Evolutionary conservation across 1,284 basidiomycete genomes (phyloP).

Genomic region (Austroboletus novae-zelandiae): DNA sequence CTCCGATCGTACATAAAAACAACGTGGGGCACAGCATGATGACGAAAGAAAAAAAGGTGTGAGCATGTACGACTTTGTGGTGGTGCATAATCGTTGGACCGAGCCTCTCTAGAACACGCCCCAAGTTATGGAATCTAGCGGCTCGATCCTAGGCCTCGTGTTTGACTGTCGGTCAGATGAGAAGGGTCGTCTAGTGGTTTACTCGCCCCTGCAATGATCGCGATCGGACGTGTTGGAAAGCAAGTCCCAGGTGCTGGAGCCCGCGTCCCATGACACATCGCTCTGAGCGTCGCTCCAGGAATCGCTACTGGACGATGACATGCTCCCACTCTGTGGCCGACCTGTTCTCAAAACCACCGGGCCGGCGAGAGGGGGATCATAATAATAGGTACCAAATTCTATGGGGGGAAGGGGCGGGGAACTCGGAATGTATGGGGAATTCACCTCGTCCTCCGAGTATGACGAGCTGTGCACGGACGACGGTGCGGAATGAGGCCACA

Average conservation of each 20-base stretch:
- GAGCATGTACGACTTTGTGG: no score
- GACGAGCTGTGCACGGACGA: slow-evolving; percentile 5
- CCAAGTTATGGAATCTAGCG: no score
- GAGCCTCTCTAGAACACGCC: not conserved
- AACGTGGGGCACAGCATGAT: not conserved
- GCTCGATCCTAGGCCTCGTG: no score
- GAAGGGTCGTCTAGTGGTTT: not conserved
- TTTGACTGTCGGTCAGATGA: not conserved
- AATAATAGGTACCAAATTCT: not conserved
- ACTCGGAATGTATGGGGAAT: not conserved
- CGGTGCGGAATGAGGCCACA: slow-evolving; percentile 10
- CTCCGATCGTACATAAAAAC: not conserved
- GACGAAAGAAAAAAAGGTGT: not conserved
- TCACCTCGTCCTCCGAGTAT: slow-evolving; percentile 17
- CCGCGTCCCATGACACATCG: not conserved
- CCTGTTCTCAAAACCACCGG: not conserved
- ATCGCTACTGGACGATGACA: slow-evolving; percentile 12
- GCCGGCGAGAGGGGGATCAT: not conserved
- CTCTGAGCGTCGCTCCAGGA: slow-evolving; percentile 33
- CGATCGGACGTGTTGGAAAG: slow-evolving; percentile 19
- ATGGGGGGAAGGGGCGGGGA: not conserved
- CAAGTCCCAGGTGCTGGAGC: slow-evolving; percentile 23
- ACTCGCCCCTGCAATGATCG: not conserved
- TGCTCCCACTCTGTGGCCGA: slow-evolving; percentile 14
- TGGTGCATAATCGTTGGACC: not conserved